These are phyloP conservation scores for Linum tenue DNA, from an alignment of 345 rosid genomes.

Conservation along the genomic window DNA sequence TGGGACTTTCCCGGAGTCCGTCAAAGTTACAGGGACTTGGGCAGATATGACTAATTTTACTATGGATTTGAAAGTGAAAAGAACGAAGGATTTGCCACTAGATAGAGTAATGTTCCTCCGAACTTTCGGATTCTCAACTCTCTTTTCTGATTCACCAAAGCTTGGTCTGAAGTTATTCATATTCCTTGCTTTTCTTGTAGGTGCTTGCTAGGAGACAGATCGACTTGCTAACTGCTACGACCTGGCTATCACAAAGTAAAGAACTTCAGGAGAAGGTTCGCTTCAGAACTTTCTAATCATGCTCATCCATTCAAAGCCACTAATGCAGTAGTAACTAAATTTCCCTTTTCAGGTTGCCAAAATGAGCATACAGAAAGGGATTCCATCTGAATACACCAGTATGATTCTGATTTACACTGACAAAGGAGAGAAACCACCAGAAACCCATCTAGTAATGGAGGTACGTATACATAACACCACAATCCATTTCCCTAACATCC, in stretches of 20 bases:
- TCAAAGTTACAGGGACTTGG: slow-evolving; percentile 19
- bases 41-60: slow-evolving; percentile 21
- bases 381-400: slow-evolving; percentile 24
- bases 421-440: slow-evolving; percentile 17
- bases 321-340: background rate
- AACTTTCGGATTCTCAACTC: background rate
- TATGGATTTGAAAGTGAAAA: slow-evolving; percentile 15
- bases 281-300: background rate
- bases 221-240: slow-evolving; percentile 18
- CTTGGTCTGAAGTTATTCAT: background rate
- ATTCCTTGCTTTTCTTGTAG: slow-evolving; percentile 5
- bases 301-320: background rate
- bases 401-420: slow-evolving; percentile 16
- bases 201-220: slow-evolving; percentile 24
- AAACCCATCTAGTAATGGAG: slow-evolving; percentile 11
- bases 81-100: slow-evolving; percentile 17
- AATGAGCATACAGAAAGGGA: slow-evolving; percentile 20
- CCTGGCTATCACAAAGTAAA: slow-evolving; percentile 19
- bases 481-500: background rate
- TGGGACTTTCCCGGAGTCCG: slow-evolving; percentile 19
- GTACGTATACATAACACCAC: slow-evolving; percentile 3
- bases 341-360: slow-evolving; percentile 13
- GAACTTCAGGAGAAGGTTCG: slow-evolving; percentile 21
- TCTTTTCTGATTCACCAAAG: background rate
- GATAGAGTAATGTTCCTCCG: slow-evolving; percentile 16